These are phyloP conservation scores for Aureobasidium sp. DNA, from an alignment of 2,329 filamentous ascomycete species.

Conservation along the genomic window DNA sequence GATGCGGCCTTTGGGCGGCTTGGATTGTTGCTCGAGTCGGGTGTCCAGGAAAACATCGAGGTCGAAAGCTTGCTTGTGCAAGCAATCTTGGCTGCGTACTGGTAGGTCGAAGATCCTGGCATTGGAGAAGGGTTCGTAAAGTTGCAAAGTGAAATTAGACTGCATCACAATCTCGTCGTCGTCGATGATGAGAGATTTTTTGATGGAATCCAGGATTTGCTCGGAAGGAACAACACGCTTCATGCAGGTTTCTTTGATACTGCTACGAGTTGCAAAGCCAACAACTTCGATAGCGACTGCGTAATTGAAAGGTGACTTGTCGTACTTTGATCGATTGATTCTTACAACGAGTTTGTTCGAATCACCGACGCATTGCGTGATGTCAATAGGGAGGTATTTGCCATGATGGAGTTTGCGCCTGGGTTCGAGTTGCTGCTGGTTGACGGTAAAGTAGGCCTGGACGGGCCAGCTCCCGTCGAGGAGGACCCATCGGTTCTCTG, in stretches of 20 bases:
- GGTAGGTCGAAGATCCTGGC: constrained; percentile 56
- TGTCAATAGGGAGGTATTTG: constrained; percentile 66
- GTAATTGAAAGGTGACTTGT: constrained; percentile 38
- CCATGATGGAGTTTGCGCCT: constrained; percentile 64
- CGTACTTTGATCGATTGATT: constrained; percentile 32
- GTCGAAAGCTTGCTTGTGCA: constrained; percentile 84
- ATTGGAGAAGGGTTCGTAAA: constrained; percentile 39
- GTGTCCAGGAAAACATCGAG: constrained; percentile 70
- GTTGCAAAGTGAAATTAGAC: constrained; percentile 33
- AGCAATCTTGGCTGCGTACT: constrained; percentile 60
- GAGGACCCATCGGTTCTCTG: constrained; percentile 51
- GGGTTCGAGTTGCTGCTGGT: constrained; percentile 45
- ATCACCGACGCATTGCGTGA: constrained; percentile 56
- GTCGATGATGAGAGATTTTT: constrained; percentile 33
- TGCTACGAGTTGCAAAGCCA: constrained; percentile 39
- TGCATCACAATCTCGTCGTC: constrained; percentile 41
- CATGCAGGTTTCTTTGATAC: constrained; percentile 32
- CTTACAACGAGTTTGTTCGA: constrained; percentile 53
- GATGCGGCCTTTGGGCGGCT: constrained; percentile 22
- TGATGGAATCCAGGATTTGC: constrained; percentile 51
- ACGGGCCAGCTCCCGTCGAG: constrained; percentile 63
- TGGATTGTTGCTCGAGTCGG: constrained; percentile 36
- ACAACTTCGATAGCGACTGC: constrained; percentile 64
- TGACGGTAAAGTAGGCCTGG: constrained; percentile 60
- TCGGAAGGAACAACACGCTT: constrained; percentile 31